phyloP scores from a whole-genome alignment of 1,139 yeast genomes.

The Kodamaea alishanica region DNA sequence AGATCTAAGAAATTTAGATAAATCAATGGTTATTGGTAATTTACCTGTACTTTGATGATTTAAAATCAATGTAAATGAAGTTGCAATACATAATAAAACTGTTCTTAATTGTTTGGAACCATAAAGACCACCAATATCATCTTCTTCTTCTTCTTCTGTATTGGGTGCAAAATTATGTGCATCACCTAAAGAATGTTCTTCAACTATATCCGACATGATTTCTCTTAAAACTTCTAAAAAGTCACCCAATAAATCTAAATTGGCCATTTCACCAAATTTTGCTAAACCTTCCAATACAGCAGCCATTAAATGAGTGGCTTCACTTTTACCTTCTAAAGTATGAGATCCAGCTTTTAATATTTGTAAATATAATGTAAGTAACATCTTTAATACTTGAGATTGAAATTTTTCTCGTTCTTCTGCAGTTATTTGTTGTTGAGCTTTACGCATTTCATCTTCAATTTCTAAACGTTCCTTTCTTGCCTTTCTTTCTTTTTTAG shows the following conservation, averaged over 20 bases:
- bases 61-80: constrained; percentile 79
- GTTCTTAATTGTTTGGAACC: constrained; percentile 53
- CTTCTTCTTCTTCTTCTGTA: constrained; percentile 20
- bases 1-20: constrained; percentile 70
- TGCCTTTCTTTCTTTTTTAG: constrained; percentile 82
- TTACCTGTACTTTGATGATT: constrained; percentile 62
- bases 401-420: constrained; percentile 85
- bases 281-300: constrained; percentile 89
- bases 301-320: constrained; percentile 61
- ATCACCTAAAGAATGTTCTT: constrained; percentile 26
- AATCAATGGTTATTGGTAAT: constrained; percentile 58
- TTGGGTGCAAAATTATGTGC: constrained; percentile 7
- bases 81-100: constrained; percentile 74
- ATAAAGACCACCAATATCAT: constrained; percentile 29
- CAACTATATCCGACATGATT: constrained; percentile 50
- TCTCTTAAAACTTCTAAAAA: constrained; percentile 85
- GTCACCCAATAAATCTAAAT: constrained; percentile 88
- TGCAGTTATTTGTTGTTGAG: constrained; percentile 81
- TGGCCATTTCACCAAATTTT: constrained; percentile 86
- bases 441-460: constrained; percentile 83
- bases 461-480: constrained; percentile 83
- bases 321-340: constrained; percentile 34
- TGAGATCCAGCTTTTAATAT: constrained; percentile 54
- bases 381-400: constrained; percentile 72
- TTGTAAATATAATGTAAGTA: constrained; percentile 72